These are phyloP conservation scores for Hygrophila difformis DNA, from an alignment of 257 asterid genomes.

Conservation along the genomic window DNA sequence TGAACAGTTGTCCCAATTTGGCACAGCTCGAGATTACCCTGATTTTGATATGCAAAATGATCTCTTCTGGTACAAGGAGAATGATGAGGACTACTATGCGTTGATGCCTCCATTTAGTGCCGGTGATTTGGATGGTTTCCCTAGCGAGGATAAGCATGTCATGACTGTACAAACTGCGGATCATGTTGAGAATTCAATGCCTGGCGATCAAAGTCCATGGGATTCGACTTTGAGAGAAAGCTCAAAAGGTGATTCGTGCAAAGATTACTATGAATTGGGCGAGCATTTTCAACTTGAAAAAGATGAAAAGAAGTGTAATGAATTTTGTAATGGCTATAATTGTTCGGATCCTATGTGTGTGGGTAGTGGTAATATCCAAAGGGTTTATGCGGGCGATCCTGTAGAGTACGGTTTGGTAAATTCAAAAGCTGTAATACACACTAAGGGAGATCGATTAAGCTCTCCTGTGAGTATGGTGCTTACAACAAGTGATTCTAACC, in stretches of 20 bases:
- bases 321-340: conserved; percentile 15
- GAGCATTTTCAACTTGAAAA: conserved; percentile 25
- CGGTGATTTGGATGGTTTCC: conserved; percentile 37
- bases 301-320: conserved; percentile 14
- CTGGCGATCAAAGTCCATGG: conserved; percentile 16
- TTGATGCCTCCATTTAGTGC: conserved; percentile 53
- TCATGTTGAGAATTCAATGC: conserved; percentile 9
- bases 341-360: conserved; percentile 42
- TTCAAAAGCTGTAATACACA: conserved; percentile 17
- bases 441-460: conserved; percentile 9
- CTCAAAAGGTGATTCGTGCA: conserved; percentile 18
- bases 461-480: conserved; percentile 14
- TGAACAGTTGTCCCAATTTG: conserved; percentile 78
- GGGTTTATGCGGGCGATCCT: background rate
- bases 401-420: conserved; percentile 11
- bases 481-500: conserved; percentile 12
- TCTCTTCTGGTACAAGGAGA: conserved; percentile 76
- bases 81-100: conserved; percentile 68
- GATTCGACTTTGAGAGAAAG: conserved; percentile 16
- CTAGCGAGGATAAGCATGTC: conserved; percentile 80
- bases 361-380: conserved; percentile 23
- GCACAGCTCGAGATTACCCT: conserved; percentile 86
- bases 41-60: conserved; percentile 91
- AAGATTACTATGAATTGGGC: conserved; percentile 34
- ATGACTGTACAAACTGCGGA: conserved; percentile 37